Conservation (phyloP, 441 rosid species). For the Brassica hybrid region DNA sequence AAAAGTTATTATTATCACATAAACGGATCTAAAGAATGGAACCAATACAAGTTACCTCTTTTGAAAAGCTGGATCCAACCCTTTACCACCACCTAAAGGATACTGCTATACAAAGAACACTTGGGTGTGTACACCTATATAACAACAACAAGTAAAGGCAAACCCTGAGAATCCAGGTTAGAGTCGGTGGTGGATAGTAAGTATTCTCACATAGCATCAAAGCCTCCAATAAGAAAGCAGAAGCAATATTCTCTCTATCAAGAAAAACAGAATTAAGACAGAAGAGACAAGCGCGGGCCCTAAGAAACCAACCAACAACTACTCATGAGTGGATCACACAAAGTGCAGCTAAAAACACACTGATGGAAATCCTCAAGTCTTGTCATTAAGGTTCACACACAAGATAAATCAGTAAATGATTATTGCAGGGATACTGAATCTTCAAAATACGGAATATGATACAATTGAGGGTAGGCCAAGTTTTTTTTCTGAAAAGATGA, state of each 20-base stretch:
- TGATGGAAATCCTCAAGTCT: conserved; percentile 35
- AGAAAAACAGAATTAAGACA: conserved; percentile 28
- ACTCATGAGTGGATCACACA: conserved; percentile 39
- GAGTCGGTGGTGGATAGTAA: conserved; percentile 23
- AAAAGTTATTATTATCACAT: too few species aligned
- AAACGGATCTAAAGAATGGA: too few species aligned
- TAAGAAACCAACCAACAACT: conserved; percentile 21
- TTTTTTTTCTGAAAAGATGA: neutral
- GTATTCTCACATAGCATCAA: conserved; percentile 20
- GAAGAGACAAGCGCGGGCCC: conserved; percentile 40
- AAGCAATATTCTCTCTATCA: conserved; percentile 20
- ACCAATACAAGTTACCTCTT: conserved; percentile 41
- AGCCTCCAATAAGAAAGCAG: conserved; percentile 38
- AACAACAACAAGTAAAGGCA: neutral
- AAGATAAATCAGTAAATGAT: conserved; percentile 28
- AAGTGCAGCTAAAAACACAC: too few species aligned
- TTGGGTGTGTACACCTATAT: too few species aligned
- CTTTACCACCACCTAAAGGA: conserved; percentile 4
- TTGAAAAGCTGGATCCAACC: conserved; percentile 24
- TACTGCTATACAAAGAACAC: too few species aligned
- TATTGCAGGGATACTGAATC: conserved; percentile 13
- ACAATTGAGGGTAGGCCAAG: conserved; percentile 13
- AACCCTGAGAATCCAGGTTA: conserved; percentile 22
- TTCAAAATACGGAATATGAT: neutral
- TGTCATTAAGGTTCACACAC: conserved; percentile 36